Conservation (phyloP, 306 rosid species). For the Malus sylvestris region DNA sequence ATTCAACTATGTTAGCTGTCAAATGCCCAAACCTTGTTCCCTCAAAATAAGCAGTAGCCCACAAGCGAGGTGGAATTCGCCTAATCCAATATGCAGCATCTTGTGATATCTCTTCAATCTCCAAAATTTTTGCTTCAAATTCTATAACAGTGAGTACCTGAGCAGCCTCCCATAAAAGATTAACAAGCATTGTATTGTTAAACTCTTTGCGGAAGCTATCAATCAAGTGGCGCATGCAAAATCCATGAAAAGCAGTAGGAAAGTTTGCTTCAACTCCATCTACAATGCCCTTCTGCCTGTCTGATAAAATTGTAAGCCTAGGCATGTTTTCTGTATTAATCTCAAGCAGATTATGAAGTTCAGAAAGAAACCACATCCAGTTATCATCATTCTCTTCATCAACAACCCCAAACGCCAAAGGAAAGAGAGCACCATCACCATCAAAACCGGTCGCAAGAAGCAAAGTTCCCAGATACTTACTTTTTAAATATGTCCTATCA, state of each 20-base stretch:
- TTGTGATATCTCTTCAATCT: conserved; percentile 72
- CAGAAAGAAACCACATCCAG: conserved; percentile 93
- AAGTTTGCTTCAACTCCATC: conserved; percentile 78
- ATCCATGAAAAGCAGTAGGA: conserved; percentile 86
- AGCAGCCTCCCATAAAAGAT: conserved; percentile 83
- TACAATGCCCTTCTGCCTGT: conserved; percentile 71
- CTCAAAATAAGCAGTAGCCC: conserved; percentile 88
- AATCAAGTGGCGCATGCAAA: conserved; percentile 80
- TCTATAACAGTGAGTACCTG: conserved; percentile 68
- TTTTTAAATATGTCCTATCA: conserved; percentile 68
- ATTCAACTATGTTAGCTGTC: conserved; percentile 67
- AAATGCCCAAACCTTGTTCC: conserved; percentile 75
- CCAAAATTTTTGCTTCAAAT: conserved; percentile 61
- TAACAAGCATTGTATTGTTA: conserved; percentile 59
- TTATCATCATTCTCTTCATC: conserved; percentile 81
- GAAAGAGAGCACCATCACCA: conserved; percentile 80
- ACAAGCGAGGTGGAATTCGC: conserved; percentile 62
- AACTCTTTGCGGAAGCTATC: conserved; percentile 87
- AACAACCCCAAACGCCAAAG: conserved; percentile 82
- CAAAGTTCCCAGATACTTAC: conserved; percentile 75
- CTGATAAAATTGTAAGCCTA: conserved; percentile 79
- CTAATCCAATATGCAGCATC: conserved; percentile 84
- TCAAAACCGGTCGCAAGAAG: conserved; percentile 77
- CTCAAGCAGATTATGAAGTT: conserved; percentile 75
- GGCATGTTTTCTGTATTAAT: conserved; percentile 86